phyloP scores from a whole-genome alignment of 306 rosid species.

The Calophaca sinica region DNA sequence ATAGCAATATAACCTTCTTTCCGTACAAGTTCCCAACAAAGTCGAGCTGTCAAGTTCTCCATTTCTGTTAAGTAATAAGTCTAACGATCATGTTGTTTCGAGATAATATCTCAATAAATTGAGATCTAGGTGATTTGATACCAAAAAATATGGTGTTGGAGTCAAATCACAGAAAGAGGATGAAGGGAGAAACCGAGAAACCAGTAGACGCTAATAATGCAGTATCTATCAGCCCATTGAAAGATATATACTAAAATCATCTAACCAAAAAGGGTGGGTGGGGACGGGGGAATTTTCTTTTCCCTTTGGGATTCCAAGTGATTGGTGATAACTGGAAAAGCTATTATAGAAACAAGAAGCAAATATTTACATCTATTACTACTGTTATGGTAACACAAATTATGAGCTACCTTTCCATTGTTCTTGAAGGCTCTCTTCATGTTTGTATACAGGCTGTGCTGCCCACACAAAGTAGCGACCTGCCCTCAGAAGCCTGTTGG shows the following conservation, averaged over 20 bases:
- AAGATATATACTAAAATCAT: conserved; percentile 2
- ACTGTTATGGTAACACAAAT: conserved; percentile 20
- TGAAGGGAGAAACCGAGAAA: background rate
- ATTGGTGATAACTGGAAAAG: background rate
- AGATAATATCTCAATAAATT: conserved; percentile 20
- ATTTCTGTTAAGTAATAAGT: conserved; percentile 62
- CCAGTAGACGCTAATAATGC: background rate
- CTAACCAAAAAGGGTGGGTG: background rate
- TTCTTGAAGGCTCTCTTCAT: conserved; percentile 68
- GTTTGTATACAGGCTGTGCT: conserved; percentile 87
- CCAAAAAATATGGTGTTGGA: conserved; percentile 12
- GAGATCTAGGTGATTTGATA: conserved; percentile 31
- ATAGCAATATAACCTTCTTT: conserved; percentile 87
- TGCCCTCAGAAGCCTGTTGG: conserved; percentile 81
- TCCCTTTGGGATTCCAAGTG: background rate
- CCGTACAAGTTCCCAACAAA: conserved; percentile 87
- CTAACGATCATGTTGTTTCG: conserved; percentile 34
- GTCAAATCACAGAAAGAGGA: conserved; percentile 23
- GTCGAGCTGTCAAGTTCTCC: conserved; percentile 69
- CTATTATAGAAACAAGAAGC: background rate
- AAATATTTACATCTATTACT: background rate
- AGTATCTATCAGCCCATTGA: conserved; percentile 23
- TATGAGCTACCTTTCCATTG: conserved; percentile 84
- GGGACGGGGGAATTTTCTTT: background rate
- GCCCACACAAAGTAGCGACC: conserved; percentile 97